Percentiles rank a stretch among this genome's conserved stretches.
Evolutionary conservation across 495 filamentous ascomycete genomes (phyloP).

Genomic region (Daldinia grandis): DNA sequence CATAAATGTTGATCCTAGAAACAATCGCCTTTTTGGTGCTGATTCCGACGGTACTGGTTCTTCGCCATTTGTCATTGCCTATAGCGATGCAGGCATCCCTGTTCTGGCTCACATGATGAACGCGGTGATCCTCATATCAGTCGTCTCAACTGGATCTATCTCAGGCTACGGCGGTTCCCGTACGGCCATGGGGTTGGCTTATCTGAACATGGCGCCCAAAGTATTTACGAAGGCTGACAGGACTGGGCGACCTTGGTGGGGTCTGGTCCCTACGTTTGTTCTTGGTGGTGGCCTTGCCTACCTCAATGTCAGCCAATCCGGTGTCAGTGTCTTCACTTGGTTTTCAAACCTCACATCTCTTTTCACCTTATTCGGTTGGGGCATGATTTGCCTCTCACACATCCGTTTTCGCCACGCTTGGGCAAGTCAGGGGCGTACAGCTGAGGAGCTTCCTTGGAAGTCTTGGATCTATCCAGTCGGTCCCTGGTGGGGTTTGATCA

Average conservation of each 20-base stretch:
- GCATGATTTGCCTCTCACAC: constrained; percentile 76
- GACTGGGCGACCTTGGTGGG: constrained; percentile 59
- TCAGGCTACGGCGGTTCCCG: constrained; percentile 65
- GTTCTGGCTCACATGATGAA: constrained; percentile 72
- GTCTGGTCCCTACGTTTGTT: constrained; percentile 56
- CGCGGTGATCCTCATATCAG: constrained; percentile 65
- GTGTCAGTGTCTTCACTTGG: constrained; percentile 55
- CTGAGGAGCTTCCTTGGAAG: constrained; percentile 51
- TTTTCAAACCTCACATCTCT: constrained; percentile 75
- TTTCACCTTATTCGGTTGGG: constrained; percentile 76
- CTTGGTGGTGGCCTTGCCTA: constrained; percentile 64
- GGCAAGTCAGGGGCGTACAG: constrained; percentile 58
- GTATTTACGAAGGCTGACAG: constrained; percentile 60
- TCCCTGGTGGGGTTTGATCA: constrained; percentile 61
- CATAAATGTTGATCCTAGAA: constrained; percentile 63
- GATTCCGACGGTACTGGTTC: constrained; percentile 53
- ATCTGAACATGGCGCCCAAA: constrained; percentile 60
- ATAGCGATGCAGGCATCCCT: constrained; percentile 64
- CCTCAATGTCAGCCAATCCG: constrained; percentile 57
- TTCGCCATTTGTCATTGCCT: constrained; percentile 71
- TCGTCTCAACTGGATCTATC: constrained; percentile 62
- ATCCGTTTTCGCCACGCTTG: constrained; percentile 64
- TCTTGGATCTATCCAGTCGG: constrained; percentile 63
- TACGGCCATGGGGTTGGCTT: constrained; percentile 63
- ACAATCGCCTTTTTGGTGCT: constrained; percentile 52